A percentile compares a stretch with the other conserved stretches of the same genome.
Evolutionary conservation across 805 yeast genomes (phyloP).

Genomic region (Tetrapisispora phaffii): DNA sequence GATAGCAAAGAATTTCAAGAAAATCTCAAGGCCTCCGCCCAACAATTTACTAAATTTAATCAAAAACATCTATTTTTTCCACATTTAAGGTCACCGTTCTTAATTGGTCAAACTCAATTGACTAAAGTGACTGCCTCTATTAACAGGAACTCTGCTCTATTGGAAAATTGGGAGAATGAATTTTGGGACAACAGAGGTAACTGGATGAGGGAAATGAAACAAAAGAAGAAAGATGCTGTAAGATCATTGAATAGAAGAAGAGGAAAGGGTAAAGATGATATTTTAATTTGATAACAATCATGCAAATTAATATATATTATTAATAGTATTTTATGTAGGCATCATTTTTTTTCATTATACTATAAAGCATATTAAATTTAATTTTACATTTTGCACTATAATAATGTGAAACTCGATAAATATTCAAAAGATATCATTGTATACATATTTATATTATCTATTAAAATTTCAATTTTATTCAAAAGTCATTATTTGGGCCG

Average conservation of each 20-base stretch:
- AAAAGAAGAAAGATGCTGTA: constrained; percentile 62
- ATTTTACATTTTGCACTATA: neutral
- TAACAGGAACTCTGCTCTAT: constrained; percentile 24
- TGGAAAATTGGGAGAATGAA: constrained; percentile 54
- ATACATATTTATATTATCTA: neutral
- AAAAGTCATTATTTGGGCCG: constrained; percentile 12
- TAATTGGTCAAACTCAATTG: constrained; percentile 75
- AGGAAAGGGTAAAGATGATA: constrained; percentile 15
- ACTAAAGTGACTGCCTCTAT: constrained; percentile 35
- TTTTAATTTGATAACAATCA: constrained; percentile 5
- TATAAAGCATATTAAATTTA: too few relatives aligned
- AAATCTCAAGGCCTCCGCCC: constrained; percentile 12
- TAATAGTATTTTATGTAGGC: neutral
- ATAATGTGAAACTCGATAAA: neutral
- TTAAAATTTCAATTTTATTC: constrained; percentile 4
- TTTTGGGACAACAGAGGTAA: constrained; percentile 81
- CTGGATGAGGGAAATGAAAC: constrained; percentile 63
- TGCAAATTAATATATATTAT: too few relatives aligned
- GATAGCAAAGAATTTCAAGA: constrained; percentile 3
- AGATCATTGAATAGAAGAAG: constrained; percentile 43
- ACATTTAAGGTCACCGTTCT: constrained; percentile 77
- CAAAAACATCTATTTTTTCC: constrained; percentile 62
- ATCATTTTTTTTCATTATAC: too few relatives aligned
- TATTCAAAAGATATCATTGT: neutral
- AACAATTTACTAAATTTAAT: constrained; percentile 25